These are phyloP conservation scores for Penicillium concentricum DNA, from an alignment of 2,329 filamentous ascomycete species.

Conservation along the genomic window DNA sequence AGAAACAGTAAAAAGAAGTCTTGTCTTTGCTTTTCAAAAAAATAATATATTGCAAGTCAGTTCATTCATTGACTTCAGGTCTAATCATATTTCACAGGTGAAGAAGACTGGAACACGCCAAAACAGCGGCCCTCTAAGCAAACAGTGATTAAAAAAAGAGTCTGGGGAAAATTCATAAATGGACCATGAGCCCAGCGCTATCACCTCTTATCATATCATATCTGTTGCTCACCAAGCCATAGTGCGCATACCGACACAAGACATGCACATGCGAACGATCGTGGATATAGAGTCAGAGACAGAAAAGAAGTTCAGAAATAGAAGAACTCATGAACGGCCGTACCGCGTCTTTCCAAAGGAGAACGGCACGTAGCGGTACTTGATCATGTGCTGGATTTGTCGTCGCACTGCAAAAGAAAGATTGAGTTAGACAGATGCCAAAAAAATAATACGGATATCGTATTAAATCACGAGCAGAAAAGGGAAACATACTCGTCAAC, in stretches of 20 bases:
- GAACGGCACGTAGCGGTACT: conserved; percentile 97
- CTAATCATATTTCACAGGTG: conserved; percentile 27
- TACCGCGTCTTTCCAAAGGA: conserved; percentile 86
- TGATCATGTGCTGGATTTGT: conserved; percentile 99
- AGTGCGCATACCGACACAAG: conserved; percentile 15
- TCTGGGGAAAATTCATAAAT: conserved; percentile 18
- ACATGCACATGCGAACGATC: conserved; percentile 9
- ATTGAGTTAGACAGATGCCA: conserved; percentile 10
- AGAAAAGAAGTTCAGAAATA: conserved; percentile 5
- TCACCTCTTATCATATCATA: conserved; percentile 17
- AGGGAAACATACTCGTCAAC: conserved; percentile 74
- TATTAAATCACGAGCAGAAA: neutral
- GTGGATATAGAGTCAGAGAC: conserved; percentile 9
- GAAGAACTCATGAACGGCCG: conserved; percentile 37
- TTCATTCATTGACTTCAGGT: conserved; percentile 15
- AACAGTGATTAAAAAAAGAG: conserved; percentile 15
- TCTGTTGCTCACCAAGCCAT: conserved; percentile 6
- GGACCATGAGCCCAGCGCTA: conserved; percentile 11
- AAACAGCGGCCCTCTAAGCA: conserved; percentile 14
- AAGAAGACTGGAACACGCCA: conserved; percentile 11
- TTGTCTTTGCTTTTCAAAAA: neutral
- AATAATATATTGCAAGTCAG: conserved; percentile 12
- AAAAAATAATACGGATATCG: neutral
- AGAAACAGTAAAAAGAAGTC: no score
- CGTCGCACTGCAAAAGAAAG: conserved; percentile 70